phyloP scores from a whole-genome alignment of 495 filamentous ascomycete species.

The Penicillium turbatum region DNA sequence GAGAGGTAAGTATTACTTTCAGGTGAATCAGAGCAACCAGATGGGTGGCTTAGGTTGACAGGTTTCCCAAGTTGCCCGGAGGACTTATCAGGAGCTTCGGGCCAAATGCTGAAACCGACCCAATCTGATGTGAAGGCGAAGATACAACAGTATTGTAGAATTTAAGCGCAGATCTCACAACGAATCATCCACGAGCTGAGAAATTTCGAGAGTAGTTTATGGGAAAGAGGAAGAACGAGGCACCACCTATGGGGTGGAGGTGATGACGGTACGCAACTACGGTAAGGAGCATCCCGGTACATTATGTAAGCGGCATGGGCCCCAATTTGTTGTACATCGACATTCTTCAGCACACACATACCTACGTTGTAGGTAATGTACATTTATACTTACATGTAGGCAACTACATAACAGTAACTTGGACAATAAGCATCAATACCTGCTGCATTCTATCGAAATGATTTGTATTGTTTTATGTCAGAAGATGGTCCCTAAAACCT shows the following conservation, averaged over 20 bases:
- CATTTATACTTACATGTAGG: not conserved
- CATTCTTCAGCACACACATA: too few relatives aligned
- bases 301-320: slow-evolving; percentile 23
- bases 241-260: slow-evolving; percentile 18
- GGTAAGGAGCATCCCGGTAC: not conserved
- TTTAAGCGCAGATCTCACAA: slow-evolving; percentile 1
- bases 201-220: not conserved
- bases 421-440: too few relatives aligned
- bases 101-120: slow-evolving; percentile 2
- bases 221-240: slow-evolving; percentile 10
- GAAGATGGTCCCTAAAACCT: slow-evolving; percentile 39
- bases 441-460: too few relatives aligned
- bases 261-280: slow-evolving; percentile 20
- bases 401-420: too few relatives aligned
- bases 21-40: slow-evolving; percentile 14
- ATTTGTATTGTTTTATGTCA: too few relatives aligned
- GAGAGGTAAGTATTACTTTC: not conserved
- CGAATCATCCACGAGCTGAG: not conserved
- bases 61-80: slow-evolving; percentile 1
- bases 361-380: too few relatives aligned
- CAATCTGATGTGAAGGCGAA: not conserved
- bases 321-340: not conserved
- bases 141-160: not conserved
- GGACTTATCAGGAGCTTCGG: slow-evolving; percentile 21
- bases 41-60: slow-evolving; percentile 6